Percentiles rank a stretch among this genome's conserved stretches.
These are phyloP conservation scores for Endothia cerciana DNA, from an alignment of 2,329 filamentous ascomycete species.

Conservation along the genomic window DNA sequence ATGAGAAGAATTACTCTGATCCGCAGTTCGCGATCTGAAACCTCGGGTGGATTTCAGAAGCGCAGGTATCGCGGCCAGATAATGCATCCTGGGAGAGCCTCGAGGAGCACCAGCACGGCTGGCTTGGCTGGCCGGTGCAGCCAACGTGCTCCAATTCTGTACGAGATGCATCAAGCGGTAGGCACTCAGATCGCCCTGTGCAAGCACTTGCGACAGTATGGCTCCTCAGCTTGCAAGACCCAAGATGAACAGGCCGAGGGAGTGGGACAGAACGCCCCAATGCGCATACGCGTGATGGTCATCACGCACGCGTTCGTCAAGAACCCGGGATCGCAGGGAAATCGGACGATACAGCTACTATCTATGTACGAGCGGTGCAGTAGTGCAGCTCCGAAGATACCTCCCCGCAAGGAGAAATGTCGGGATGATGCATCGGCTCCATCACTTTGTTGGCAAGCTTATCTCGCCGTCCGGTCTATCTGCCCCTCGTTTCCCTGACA, in stretches of 20 bases:
- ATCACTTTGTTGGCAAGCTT: constrained; percentile 19
- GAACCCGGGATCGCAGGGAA: not conserved
- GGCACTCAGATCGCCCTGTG: not conserved
- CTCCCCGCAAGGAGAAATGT: constrained; percentile 11
- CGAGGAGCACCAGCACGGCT: too few species aligned
- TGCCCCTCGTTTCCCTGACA: constrained; percentile 16
- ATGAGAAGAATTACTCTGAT: too few species aligned
- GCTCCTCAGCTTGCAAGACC: not conserved
- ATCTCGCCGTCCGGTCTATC: constrained; percentile 16
- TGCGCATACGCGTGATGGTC: not conserved
- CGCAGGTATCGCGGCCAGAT: too few species aligned
- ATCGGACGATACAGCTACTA: not conserved
- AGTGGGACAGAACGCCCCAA: not conserved
- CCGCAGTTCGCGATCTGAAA: too few species aligned
- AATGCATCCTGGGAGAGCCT: too few species aligned
- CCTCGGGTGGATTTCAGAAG: too few species aligned
- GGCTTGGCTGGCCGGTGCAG: too few species aligned
- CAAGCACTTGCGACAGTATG: not conserved
- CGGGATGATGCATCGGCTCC: constrained; percentile 15
- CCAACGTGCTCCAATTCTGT: too few species aligned
- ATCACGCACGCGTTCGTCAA: not conserved
- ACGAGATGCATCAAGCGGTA: not conserved
- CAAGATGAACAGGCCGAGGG: not conserved
- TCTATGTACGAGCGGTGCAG: too few species aligned
- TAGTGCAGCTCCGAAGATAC: not conserved